Percentiles rank a stretch among this genome's conserved stretches.
Evolutionary conservation across 2,329 filamentous ascomycete genomes (phyloP).

Genomic region (Pleurostoma richardsiae): DNA sequence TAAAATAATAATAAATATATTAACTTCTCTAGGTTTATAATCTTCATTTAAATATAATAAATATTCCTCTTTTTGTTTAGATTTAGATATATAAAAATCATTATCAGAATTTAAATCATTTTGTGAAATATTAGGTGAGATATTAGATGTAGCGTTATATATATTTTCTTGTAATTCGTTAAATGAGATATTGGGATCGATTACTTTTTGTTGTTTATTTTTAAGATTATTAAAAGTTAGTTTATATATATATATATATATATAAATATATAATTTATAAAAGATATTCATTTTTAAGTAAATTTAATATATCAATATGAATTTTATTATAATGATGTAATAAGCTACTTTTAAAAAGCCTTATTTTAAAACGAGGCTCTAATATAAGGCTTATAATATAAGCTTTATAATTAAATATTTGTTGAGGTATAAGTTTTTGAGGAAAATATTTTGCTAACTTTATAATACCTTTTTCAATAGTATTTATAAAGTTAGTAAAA

Average conservation of each 20-base stretch:
- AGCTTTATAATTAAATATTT: not conserved
- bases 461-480: not conserved
- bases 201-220: not conserved
- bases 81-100: not conserved
- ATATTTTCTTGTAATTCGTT: not conserved
- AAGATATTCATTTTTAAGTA: not conserved
- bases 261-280: not conserved
- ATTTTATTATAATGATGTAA: not conserved
- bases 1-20: not conserved
- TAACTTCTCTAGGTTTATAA: not conserved
- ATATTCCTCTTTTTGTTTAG: not conserved
- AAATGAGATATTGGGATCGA: not conserved
- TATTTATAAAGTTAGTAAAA: not conserved
- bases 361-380: not conserved
- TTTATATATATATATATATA: not conserved
- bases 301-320: not conserved
- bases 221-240: not conserved
- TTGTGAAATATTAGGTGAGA: not conserved
- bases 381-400: not conserved
- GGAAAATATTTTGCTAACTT: no score
- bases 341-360: not conserved
- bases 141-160: not conserved
- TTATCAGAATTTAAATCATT: not conserved
- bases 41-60: not conserved
- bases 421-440: not conserved